phyloP scores from a whole-genome alignment of 306 rosid genomes.

The Lotus japonicus region DNA sequence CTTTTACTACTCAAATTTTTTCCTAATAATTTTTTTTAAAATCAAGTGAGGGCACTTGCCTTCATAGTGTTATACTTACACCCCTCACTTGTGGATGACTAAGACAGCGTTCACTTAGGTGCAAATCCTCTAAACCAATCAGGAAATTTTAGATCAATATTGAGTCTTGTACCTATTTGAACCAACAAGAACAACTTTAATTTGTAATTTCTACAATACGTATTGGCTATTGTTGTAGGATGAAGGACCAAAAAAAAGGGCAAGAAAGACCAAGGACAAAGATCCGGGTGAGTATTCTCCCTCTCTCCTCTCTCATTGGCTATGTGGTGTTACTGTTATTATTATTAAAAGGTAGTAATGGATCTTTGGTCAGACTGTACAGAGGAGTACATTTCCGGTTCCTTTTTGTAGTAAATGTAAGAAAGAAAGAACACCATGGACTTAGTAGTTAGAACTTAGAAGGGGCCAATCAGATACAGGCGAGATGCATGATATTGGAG shows the following conservation, averaged over 20 bases:
- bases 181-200: no score
- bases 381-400: background rate
- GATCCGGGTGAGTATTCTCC: conserved; percentile 32
- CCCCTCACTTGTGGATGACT: no score
- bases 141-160: no score
- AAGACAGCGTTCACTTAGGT: no score
- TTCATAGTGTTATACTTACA: no score
- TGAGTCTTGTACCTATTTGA: no score
- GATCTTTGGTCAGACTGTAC: conserved; percentile 9
- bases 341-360: background rate
- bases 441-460: background rate
- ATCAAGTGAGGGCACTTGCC: no score
- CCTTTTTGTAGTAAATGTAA: background rate
- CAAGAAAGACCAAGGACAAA: conserved; percentile 29
- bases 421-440: background rate
- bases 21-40: no score
- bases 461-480: background rate
- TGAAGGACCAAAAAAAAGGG: conserved; percentile 42
- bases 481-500: background rate
- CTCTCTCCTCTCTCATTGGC: background rate
- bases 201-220: no score
- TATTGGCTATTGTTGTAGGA: conserved; percentile 43
- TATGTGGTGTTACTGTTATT: background rate
- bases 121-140: no score
- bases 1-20: no score